A percentile compares a stretch with the other conserved stretches of the same genome.
phyloP scores from a whole-genome alignment of 2,329 filamentous ascomycete species.

The Seiridium unicorne region DNA sequence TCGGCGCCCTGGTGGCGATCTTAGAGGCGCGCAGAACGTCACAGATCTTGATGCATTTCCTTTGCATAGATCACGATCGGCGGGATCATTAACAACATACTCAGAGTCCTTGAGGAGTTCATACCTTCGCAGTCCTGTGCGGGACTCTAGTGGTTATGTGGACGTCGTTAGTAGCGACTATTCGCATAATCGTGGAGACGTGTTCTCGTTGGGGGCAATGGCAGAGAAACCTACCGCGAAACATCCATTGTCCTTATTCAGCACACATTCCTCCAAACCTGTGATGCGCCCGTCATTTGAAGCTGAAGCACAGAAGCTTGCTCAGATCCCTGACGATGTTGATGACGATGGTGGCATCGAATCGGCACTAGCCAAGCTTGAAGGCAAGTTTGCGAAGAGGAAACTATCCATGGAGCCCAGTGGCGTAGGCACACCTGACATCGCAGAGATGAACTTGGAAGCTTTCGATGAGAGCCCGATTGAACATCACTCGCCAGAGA shows the following conservation, averaged over 20 bases:
- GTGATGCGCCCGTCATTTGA: constrained; percentile 78
- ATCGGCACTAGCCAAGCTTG: constrained; percentile 86
- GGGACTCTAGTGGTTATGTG: constrained; percentile 40
- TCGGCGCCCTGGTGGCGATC: constrained; percentile 71
- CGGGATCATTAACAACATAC: constrained; percentile 59
- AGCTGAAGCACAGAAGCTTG: constrained; percentile 80
- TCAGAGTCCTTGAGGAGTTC: constrained; percentile 61
- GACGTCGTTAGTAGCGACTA: constrained; percentile 43
- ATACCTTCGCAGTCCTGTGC: constrained; percentile 42
- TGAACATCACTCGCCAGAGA: constrained; percentile 35
- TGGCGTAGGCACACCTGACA: constrained; percentile 17
- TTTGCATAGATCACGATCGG: constrained; percentile 54
- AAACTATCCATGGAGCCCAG: constrained; percentile 39
- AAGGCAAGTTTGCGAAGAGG: constrained; percentile 73
- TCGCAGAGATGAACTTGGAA: constrained; percentile 15
- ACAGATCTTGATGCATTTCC: constrained; percentile 54
- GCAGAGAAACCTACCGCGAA: constrained; percentile 46
- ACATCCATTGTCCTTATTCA: constrained; percentile 53
- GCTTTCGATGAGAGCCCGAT: constrained; percentile 19
- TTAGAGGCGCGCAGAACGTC: constrained; percentile 66
- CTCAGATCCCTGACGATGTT: constrained; percentile 79
- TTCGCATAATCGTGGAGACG: constrained; percentile 38
- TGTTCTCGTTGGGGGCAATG: constrained; percentile 59
- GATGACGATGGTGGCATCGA: constrained; percentile 85
- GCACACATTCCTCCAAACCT: constrained; percentile 61